Evolutionary conservation across 2,329 filamentous ascomycete genomes (phyloP), one percentile per base, ranked within the genome.

Genomic region (Botryosphaeria dothidea): DNA sequence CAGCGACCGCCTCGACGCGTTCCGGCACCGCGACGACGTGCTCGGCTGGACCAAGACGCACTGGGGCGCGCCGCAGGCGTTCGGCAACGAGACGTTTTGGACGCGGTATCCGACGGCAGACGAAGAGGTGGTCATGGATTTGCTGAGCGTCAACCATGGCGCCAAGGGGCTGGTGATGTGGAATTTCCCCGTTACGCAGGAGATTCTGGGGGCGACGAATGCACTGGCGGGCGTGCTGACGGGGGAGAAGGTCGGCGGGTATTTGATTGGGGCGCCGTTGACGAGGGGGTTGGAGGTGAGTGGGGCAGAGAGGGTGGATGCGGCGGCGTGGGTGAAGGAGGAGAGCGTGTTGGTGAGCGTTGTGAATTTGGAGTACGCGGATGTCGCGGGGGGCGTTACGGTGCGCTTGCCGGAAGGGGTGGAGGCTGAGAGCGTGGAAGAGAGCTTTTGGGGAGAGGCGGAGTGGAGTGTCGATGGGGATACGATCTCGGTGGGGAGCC

Each of bases 11-110:
- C 70, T 84, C 0, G 80, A 84, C 52, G 69, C 72, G 1, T 78
- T 80, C 27, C 69, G 73, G 23, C 68, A 70, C 4, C 84, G 81
- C 62, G 78, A 81, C 64, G 68, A 67, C 0, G 80, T 80, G 72
- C 68, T 83, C 3, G 73, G 74, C 27, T 68, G 69, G 3, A 68
- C 68, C 38, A 85, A 85, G 69, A 75, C 79, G 0, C 74, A 81
- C n/a, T 86, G 83, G 83, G 78, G 78, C 27, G 82, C 82, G 2
- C 77, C 82, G 3, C 83, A 85, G 71, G 82, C 78, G 0, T 86
- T 85, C 69, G 81, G 76, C 2, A 75, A 79, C 60, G 74, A 77
- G 3, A 68, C 66, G 21, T 85, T 81, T 66, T 85, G 83, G 83
- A 66, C 68, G 11, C 71, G 81, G 4, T 78, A 78, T 60, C 83